Evolutionary conservation across 2,329 filamentous ascomycete species (phyloP), one percentile per base, ranked within the genome.

Genomic region (Neocatenulostroma microsporum): DNA sequence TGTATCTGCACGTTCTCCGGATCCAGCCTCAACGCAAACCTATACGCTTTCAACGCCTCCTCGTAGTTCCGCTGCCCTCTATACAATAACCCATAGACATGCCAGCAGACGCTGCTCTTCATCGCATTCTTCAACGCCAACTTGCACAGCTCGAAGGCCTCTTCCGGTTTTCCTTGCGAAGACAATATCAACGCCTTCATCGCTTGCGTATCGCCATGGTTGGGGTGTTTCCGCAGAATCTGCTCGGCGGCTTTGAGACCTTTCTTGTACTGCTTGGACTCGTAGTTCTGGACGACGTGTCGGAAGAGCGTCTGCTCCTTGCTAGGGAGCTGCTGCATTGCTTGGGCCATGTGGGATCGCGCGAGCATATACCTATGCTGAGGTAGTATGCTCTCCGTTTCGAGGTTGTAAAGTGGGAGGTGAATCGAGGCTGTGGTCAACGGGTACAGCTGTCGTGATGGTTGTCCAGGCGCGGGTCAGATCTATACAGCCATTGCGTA

Each of bases 71-170:
- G 96, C 58, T 84, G 82, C 32, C 85, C 82, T 34, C 89, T 81
- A 66, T 94, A 96, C 34, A 98, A 74, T 50, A 98, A 67, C 21
- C 93, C 91, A 62, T 96, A 98, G 43, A 98, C 91, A 64, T 98
- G 93, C 91, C 91, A 98, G 72, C 88, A 96, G 55, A 98, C 88
- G 65, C 96, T 89, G 55, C 88, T 95, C 69, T 93, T 95, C 88
- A 98, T 96, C 62, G 96, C 88, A 55, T 88, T 86, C 49, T 82
- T 87, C 53, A 98, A 72, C 21, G 93, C 91, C 48, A 87, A 76
- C 67, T 95, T 98, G 56, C 84, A 89, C 41, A 98, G 73, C 30
- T 80, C 77, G 61, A 98, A 98, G 1, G 93, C 93, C 66, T 98
- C 91, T 40, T 94, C 86, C 20, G 82, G 80, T 66, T 94, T 89